Percentiles rank a stretch among this genome's conserved stretches.
phyloP scores from a whole-genome alignment of 1,139 yeast species.

The Sugiyamaella castrensis region DNA sequence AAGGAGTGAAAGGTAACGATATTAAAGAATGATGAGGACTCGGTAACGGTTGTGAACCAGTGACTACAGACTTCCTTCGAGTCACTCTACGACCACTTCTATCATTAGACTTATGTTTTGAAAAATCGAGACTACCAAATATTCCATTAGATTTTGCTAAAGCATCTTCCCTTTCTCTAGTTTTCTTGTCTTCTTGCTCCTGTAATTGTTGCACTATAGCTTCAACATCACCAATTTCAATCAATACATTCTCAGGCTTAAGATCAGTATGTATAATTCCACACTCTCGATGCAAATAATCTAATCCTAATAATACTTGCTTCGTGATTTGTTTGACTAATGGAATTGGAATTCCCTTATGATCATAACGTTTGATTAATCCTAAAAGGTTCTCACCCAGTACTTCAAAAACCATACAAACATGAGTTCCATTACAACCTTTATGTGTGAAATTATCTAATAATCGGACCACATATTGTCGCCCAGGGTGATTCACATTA shows the following conservation, averaged over 20 bases:
- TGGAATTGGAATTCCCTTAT: conserved; percentile 68
- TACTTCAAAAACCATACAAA: conserved; percentile 88
- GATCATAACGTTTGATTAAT: conserved; percentile 60
- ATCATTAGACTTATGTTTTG: conserved; percentile 17
- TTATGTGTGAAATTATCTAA: conserved; percentile 72
- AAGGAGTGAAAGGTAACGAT: conserved; percentile 13
- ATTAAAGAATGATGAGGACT: conserved; percentile 46
- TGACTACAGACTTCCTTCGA: conserved; percentile 71
- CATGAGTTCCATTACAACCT: conserved; percentile 80
- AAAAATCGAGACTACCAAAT: conserved; percentile 1
- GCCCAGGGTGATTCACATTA: conserved; percentile 66
- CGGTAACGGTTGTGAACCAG: conserved; percentile 85
- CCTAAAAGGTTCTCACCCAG: conserved; percentile 79
- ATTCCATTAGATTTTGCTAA: neutral
- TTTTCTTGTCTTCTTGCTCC: conserved; percentile 41
- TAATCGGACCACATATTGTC: conserved; percentile 63
- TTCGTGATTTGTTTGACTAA: conserved; percentile 79
- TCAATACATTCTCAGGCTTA: conserved; percentile 84
- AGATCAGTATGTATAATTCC: conserved; percentile 91
- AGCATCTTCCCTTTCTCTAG: conserved; percentile 10
- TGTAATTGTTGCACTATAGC: conserved; percentile 58
- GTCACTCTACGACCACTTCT: conserved; percentile 41
- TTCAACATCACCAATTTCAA: conserved; percentile 77
- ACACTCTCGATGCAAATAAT: conserved; percentile 77
- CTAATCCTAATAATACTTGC: conserved; percentile 72